Conservation (phyloP, 805 yeast genomes). For the Candida ortonii region DNA sequence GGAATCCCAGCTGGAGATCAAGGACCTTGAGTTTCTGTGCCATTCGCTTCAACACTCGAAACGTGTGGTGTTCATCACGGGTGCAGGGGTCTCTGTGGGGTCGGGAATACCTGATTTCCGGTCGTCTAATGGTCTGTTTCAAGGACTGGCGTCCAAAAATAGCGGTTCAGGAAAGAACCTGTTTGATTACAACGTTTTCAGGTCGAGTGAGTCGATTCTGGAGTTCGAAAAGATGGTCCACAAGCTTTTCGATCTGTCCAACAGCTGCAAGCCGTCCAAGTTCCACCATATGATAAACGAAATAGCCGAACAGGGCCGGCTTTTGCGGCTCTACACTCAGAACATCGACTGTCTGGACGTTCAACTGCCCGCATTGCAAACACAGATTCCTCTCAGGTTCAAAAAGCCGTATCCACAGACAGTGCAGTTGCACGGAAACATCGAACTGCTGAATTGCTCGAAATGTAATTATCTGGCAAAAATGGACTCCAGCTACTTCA, state of each 20-base stretch:
- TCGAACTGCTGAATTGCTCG: conserved; percentile 69
- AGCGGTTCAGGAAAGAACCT: conserved; percentile 52
- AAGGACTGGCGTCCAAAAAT: conserved; percentile 41
- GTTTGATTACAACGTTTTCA: conserved; percentile 76
- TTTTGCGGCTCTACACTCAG: conserved; percentile 78
- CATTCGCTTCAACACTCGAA: conserved; percentile 54
- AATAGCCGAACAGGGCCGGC: conserved; percentile 58
- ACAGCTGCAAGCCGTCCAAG: conserved; percentile 61
- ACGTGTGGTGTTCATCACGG: conserved; percentile 65
- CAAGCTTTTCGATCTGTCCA: conserved; percentile 54
- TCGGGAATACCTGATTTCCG: conserved; percentile 84
- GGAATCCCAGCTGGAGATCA: conserved; percentile 35
- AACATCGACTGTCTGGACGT: conserved; percentile 82
- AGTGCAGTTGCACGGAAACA: conserved; percentile 83
- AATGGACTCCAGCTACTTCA: conserved; percentile 52
- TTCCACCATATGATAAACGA: conserved; percentile 66
- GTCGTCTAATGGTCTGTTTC: conserved; percentile 74
- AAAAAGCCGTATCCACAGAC: conserved; percentile 45
- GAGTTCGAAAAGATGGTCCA: conserved; percentile 75
- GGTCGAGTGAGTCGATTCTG: conserved; percentile 55
- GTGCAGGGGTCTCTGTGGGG: conserved; percentile 89
- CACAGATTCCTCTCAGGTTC: conserved; percentile 46
- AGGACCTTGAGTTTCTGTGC: conserved; percentile 47
- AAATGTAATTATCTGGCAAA: conserved; percentile 63
- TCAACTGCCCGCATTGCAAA: conserved; percentile 46